Base-by-base conservation (phyloP, 768 basidiomycete genomes). In the Exidia glandulosa region DNA sequence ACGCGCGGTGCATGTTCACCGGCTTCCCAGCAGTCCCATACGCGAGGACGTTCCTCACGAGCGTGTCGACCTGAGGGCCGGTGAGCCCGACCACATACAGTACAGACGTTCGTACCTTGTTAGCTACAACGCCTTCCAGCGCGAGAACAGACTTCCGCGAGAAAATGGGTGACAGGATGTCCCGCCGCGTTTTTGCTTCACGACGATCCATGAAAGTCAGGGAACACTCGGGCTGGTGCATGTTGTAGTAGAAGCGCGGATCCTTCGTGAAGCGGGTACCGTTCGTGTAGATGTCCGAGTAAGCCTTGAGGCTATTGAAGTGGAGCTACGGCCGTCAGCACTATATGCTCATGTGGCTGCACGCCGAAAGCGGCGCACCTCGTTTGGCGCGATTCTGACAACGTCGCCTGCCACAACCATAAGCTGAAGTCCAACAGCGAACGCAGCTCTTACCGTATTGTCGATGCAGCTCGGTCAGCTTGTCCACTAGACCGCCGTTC, bases 241-340 rank as follows among this genome's bases (percentile, higher is more conserved):
- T 76, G 47, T 72, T 74, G 10, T 65, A 64, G 52, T 77, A 77
- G 63, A 77, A 66, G 16, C 65, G 64, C 0, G 66, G 63, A 30
- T 76, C 70, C 59, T 77, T 77, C 9, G 69, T 67, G 62, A 74
- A 73, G 57, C 69, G 69, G 3, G 69, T 67, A 14, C 41, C 41
- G 23, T 19, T 45, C 30, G 58, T 62, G 63, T 78, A 77, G 25
- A 78, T 76, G 19, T 76, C 76, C 31, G 67, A 66, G 59, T 76
- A 76, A 4, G 71, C 75, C 7, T 66, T 63, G 16, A 75, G 74
- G 59, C 74, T 70, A 54, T 70, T 72, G 67, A 79, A 79, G 58
- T 77, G 76, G 56, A 79, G 71, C 77, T 77, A 50, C 33, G 57
- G 9, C 5, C 9, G 41, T n/a, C 5, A 13, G 19, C n/a, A 45